Evolutionary conservation across 164 flowering plant species (phyloP).

Genomic region (Cinnamomum micranthum): DNA sequence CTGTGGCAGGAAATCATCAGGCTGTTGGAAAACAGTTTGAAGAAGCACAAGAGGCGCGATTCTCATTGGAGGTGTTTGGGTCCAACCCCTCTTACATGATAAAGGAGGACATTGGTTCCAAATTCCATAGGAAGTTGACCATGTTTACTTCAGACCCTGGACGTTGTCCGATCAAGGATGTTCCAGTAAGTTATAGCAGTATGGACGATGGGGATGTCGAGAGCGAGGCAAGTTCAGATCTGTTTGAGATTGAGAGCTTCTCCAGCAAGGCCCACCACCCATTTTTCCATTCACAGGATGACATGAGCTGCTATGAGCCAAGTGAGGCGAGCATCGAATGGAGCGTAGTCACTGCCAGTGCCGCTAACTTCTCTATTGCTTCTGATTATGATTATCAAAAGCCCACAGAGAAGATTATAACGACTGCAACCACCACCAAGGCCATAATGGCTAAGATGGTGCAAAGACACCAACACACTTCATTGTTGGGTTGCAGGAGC

Average conservation of each 20-base stretch:
- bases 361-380: conserved; percentile 48
- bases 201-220: conserved; percentile 26
- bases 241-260: conserved; percentile 74
- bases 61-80: conserved; percentile 56
- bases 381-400: conserved; percentile 33
- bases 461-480: conserved; percentile 16
- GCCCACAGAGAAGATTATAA: neutral
- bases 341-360: conserved; percentile 79
- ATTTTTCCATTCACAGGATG: conserved; percentile 32
- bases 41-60: conserved; percentile 22
- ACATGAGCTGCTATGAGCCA: conserved; percentile 57
- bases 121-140: conserved; percentile 29
- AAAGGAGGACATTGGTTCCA: conserved; percentile 24
- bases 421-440: conserved; percentile 9
- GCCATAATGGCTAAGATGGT: conserved; percentile 8
- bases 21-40: conserved; percentile 9
- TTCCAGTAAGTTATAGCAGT: conserved; percentile 10
- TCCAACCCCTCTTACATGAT: conserved; percentile 24
- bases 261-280: conserved; percentile 29
- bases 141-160: conserved; percentile 39
- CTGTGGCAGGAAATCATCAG: conserved; percentile 13
- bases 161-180: conserved; percentile 19
- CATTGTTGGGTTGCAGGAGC: conserved; percentile 46
- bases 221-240: conserved; percentile 82
- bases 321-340: conserved; percentile 84